phyloP scores from a whole-genome alignment of 371 early-diverging fungal species.

The Lichtheimia hyalospora region DNA sequence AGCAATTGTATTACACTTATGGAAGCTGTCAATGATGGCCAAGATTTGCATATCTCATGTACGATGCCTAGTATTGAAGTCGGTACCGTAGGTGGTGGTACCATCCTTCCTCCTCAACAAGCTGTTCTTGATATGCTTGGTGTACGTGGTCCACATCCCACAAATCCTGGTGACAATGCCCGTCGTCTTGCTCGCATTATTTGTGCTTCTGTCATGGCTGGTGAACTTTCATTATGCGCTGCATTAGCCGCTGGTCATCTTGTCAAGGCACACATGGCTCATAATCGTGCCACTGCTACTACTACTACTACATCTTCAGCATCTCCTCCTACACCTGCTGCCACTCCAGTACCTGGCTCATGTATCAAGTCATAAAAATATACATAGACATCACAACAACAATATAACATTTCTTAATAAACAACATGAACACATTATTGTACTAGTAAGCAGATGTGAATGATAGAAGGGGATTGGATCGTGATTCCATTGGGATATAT shows the following conservation, averaged over 20 bases:
- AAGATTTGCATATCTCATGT: conserved; percentile 84
- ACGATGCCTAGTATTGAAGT: conserved; percentile 97
- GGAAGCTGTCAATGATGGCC: conserved; percentile 81
- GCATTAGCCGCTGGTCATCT: conserved; percentile 89
- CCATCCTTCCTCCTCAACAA: conserved; percentile 85
- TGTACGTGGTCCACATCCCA: conserved; percentile 81
- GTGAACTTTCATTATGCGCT: conserved; percentile 87
- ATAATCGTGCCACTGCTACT: conserved; percentile 59
- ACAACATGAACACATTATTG: too few species aligned
- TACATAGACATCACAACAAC: too few species aligned
- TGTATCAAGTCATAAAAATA: conserved; percentile 18
- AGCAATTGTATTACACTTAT: conserved; percentile 95
- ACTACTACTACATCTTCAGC: conserved; percentile 3
- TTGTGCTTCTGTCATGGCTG: conserved; percentile 95
- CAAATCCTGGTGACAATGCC: conserved; percentile 86
- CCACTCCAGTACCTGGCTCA: conserved; percentile 16
- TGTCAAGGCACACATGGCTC: conserved; percentile 83
- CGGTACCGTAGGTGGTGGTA: conserved; percentile 97
- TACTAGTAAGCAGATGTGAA: too few species aligned
- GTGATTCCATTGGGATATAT: too few species aligned
- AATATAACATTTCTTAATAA: too few species aligned
- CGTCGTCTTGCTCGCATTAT: conserved; percentile 88
- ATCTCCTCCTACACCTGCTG: conserved; percentile 14
- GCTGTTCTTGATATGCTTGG: conserved; percentile 90
- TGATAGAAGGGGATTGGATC: too few species aligned